Base-by-base conservation (phyloP, 2,329 filamentous ascomycete species). In the Trichoderma asperellum region DNA sequence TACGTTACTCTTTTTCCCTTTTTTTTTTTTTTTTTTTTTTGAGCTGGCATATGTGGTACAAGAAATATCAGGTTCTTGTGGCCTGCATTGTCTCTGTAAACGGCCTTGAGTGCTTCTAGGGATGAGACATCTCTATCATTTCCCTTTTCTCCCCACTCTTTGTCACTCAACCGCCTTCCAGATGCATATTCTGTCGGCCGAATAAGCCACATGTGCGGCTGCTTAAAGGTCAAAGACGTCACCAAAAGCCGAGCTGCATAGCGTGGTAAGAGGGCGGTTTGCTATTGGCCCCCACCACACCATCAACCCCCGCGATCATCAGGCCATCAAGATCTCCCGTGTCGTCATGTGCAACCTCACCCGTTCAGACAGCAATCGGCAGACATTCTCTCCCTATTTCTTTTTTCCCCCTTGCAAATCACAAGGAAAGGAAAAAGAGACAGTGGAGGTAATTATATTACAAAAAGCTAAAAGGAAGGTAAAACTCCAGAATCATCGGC, bases 331-430 rank as follows among this genome's bases (percentile, higher is more conserved):
- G n/a, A 66, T 55, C 49, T 27, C 18, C 18, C 57, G 70, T 74
- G 74, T 75, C 75, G 75, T 77, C 75, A 77, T 77, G 71, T 62
- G 72, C 73, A 64, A 62, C 47, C 58, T 69, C 58, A 21, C 24
- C n/a, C 43, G 55, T 66, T 64, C 64, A 59, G 64, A 24, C 64
- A 67, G 29, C 64, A 52, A 40, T 67, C 64, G 55, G 18, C 53
- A 35, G 64, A 67, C 2, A 29, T 52, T 56, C 34, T 64, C 61
- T 56, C 21, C 6, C 61, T 34, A 64, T 64, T 10, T 40, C 21
- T 43, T 12, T 16, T 12, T 2, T 3, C 32, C 10, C 5, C 6
- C 47, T 21, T 57, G 27, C 5, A 12, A n/a, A 47, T 57, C n/a
- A 24, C 16, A 14, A 34, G n/a, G 10, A 11, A 5, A 29, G 5